Percentiles rank a stretch among this genome's conserved stretches.
Evolutionary conservation across 169 alveolate genomes (phyloP).

Genomic region (Perkinsus olseni): DNA sequence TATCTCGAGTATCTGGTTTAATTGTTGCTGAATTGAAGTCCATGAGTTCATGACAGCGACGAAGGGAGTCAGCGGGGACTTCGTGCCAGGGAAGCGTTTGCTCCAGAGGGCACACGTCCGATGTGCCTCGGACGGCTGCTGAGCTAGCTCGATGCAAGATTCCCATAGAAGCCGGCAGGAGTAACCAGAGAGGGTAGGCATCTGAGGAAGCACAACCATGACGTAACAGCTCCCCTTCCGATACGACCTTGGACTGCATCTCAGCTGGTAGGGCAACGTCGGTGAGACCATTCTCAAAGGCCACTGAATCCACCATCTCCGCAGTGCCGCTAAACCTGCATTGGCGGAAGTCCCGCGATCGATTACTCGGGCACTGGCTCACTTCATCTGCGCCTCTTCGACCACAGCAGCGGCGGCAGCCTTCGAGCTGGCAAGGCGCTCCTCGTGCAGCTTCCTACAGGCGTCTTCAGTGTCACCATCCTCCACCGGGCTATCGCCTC

Average conservation of each 20-base stretch:
- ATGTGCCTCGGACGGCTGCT: not conserved
- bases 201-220: not conserved
- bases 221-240: not conserved
- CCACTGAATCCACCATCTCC: not conserved
- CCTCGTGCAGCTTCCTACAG: not conserved
- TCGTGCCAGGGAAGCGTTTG: not conserved
- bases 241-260: not conserved
- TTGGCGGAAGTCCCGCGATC: too few relatives aligned
- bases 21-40: not conserved
- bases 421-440: not conserved
- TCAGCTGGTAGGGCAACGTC: not conserved
- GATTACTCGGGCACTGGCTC: too few relatives aligned
- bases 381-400: not conserved
- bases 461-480: not conserved
- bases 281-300: not conserved
- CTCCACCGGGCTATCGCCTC: not conserved
- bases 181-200: not conserved
- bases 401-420: not conserved
- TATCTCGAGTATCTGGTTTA: not conserved
- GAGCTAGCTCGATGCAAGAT: not conserved
- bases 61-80: not conserved
- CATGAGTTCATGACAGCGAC: not conserved
- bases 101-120: not conserved
- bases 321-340: too few relatives aligned
- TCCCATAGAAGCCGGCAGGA: not conserved